phyloP scores from a whole-genome alignment of 306 rosid genomes.

The Quercus glauca region DNA sequence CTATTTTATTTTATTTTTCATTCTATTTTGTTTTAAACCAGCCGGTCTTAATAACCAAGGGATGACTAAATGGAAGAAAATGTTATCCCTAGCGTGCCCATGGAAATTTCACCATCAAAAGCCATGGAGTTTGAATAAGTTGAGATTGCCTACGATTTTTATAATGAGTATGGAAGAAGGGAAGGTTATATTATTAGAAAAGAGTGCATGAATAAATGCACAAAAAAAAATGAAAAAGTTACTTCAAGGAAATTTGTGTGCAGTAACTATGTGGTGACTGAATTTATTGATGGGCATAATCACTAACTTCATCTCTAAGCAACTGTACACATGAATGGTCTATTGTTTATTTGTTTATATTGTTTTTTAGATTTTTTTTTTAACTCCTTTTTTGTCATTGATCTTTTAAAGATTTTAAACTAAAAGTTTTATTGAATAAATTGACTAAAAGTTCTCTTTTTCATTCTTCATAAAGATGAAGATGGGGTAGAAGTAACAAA shows the following conservation, averaged over 20 bases:
- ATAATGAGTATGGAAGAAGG: background rate
- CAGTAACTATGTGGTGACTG: background rate
- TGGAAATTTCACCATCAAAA: background rate
- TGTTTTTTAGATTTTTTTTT: too few species aligned
- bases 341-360: too few species aligned
- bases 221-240: background rate
- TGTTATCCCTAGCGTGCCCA: background rate
- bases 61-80: background rate
- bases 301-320: background rate
- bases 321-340: background rate
- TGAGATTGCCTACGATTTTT: background rate
- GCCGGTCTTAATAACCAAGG: background rate
- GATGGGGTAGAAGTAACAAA: too few species aligned
- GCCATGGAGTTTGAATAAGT: background rate
- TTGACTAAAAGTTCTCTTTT: too few species aligned
- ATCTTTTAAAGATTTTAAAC: too few species aligned
- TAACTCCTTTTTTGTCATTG: too few species aligned
- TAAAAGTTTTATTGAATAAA: too few species aligned
- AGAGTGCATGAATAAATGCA: background rate
- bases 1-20: too few species aligned
- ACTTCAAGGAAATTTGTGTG: background rate
- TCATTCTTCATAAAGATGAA: too few species aligned
- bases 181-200: background rate
- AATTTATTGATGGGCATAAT: background rate
- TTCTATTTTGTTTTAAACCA: too few species aligned